Evolutionary conservation across 768 basidiomycete species (phyloP), one percentile per base, ranked within the genome.

Genomic region (Lentinus tigrinus): DNA sequence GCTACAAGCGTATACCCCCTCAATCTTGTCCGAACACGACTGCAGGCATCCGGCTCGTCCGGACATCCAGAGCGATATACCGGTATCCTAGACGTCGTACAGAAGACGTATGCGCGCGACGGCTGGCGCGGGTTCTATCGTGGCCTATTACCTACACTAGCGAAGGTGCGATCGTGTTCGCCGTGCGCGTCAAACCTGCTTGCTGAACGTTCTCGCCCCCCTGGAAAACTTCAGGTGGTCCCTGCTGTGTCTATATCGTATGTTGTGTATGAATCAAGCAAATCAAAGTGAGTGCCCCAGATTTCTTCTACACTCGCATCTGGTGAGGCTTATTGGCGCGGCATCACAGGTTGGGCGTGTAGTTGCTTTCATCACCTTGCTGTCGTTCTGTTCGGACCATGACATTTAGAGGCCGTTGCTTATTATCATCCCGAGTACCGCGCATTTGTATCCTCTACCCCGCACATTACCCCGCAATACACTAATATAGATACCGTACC

Each of bases 191-290:
- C 60, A 57, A 34, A 55, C 7, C 40, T 57, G 52, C 46, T 4
- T 27, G 38, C 54, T 61, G 52, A 56, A 43, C 44, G 27, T 13
- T 27, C 5, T 39, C 38, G 17, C 16, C 27, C 17, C 34, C 26
- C 23, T 52, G 19, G 65, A 49, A 17, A 44, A 34, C 43, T 4
- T 44, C 65, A 93, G 91, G 96, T 98, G 57, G 87, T 97, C 44
- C 96, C 96, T 50, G 89, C 95, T 4, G 96, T 98, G 42, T 96
- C 95, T 8, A 98, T 98, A 74, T 93, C 93, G 59, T 97, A 97
- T 74, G 86, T 97, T 39, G 95, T 97, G 61, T 94, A 94, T 73
- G 92, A 94, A 70, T 85, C 90, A 65, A 86, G 81, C 66, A 94
- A 92, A 77, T 82, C 87, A 71, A 87, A 78, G 92, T 88, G 54